A percentile compares a stretch with the other conserved stretches of the same genome.
phyloP scores from a whole-genome alignment of 1,139 yeast species.

The Geotrichum aggregatum region DNA sequence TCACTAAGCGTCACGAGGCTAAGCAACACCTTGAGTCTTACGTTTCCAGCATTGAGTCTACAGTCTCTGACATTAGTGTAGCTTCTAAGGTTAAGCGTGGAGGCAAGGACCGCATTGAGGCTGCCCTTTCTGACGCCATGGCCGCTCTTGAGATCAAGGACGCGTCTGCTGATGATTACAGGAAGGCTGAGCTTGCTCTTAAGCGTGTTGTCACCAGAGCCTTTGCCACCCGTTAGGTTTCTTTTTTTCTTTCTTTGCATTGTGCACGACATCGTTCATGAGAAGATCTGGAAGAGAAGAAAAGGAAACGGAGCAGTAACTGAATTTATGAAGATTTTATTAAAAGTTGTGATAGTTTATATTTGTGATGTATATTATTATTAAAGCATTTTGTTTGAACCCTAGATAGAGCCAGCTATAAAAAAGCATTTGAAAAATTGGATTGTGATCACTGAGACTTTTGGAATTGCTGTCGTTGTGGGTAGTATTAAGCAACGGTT shows the following conservation, averaged over 20 bases:
- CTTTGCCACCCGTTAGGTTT: slow-evolving; percentile 88
- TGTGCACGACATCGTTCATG: too few relatives aligned
- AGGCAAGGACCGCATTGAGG: slow-evolving; percentile 95
- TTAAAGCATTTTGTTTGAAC: not conserved
- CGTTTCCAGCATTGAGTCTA: slow-evolving; percentile 87
- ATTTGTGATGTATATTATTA: too few relatives aligned
- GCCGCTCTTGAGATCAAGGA: slow-evolving; percentile 98
- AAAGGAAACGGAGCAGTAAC: not conserved
- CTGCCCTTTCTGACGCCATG: slow-evolving; percentile 97
- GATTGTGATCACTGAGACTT: too few relatives aligned
- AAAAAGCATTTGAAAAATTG: too few relatives aligned
- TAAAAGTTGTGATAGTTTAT: too few relatives aligned
- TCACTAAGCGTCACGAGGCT: slow-evolving; percentile 99
- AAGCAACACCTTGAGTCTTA: slow-evolving; percentile 99
- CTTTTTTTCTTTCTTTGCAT: too few relatives aligned
- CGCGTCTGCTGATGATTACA: slow-evolving; percentile 90
- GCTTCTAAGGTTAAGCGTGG: slow-evolving; percentile 98
- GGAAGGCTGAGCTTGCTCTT: slow-evolving; percentile 98
- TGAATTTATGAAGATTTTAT: slow-evolving; percentile 1
- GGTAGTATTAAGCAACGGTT: too few relatives aligned
- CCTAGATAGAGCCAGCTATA: too few relatives aligned
- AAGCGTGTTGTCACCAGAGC: slow-evolving; percentile 99
- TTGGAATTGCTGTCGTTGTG: too few relatives aligned
- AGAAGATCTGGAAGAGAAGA: too few relatives aligned
- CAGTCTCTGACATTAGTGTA: slow-evolving; percentile 97